These are phyloP conservation scores for Phaeolepiota aurea DNA, from an alignment of 768 basidiomycete genomes.

Conservation along the genomic window DNA sequence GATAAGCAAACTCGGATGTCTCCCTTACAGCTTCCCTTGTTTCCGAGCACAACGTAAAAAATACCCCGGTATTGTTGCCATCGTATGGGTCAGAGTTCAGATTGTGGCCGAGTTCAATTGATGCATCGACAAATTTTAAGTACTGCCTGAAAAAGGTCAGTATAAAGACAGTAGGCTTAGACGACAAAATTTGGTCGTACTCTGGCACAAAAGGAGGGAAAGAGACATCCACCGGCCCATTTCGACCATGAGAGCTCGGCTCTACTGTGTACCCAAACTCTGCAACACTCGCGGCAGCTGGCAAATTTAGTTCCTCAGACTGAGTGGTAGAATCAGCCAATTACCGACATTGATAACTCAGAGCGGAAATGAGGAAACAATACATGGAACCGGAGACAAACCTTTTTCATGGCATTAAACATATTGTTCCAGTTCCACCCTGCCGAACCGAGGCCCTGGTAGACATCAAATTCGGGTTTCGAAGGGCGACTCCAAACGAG, in stretches of 20 bases:
- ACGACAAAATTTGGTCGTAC: slow-evolving; percentile 8
- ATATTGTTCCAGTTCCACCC: slow-evolving; percentile 29
- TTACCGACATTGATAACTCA: too few relatives aligned
- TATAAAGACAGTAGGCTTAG: background rate
- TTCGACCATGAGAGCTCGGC: slow-evolving; percentile 13
- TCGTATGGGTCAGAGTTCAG: slow-evolving; percentile 20
- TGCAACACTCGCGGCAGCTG: slow-evolving; percentile 10
- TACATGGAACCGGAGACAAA: slow-evolving; percentile 1
- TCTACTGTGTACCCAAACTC: slow-evolving; percentile 16
- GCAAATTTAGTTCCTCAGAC: slow-evolving; percentile 18
- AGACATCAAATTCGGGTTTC: slow-evolving; percentile 20
- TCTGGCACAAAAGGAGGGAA: slow-evolving; percentile 20
- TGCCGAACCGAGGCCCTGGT: slow-evolving; percentile 15
- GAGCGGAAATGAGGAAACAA: too few relatives aligned
- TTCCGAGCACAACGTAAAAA: slow-evolving; percentile 18
- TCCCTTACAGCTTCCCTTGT: slow-evolving; percentile 13
- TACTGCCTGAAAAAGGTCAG: slow-evolving; percentile 13
- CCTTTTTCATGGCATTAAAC: slow-evolving; percentile 23
- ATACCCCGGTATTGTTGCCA: slow-evolving; percentile 19
- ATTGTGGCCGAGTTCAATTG: slow-evolving; percentile 20
- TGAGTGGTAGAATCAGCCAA: too few relatives aligned
- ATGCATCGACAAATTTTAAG: slow-evolving; percentile 20
- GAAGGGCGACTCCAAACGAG: slow-evolving; percentile 23
- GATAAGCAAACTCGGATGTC: slow-evolving; percentile 22
- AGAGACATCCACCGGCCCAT: slow-evolving; percentile 19